These are phyloP conservation scores for Phytophthora sp. DNA, from an alignment of 352 stramenopile species.

Conservation along the genomic window DNA sequence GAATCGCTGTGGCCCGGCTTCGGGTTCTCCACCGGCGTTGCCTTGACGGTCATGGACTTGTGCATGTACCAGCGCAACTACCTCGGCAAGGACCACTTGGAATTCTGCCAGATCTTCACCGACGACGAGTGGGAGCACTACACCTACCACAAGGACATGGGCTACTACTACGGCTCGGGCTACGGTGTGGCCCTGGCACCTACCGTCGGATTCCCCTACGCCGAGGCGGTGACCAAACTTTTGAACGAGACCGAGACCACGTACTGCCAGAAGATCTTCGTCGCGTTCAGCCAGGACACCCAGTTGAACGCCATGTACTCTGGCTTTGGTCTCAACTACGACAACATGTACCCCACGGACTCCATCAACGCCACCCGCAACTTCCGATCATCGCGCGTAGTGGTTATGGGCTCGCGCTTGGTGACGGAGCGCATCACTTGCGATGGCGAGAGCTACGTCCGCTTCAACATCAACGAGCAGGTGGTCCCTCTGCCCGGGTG, in stretches of 20 bases:
- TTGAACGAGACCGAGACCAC: slow-evolving; percentile 47
- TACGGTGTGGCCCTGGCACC: slow-evolving; percentile 50
- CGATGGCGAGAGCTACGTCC: slow-evolving; percentile 42
- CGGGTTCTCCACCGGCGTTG: slow-evolving; percentile 38
- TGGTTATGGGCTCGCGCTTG: slow-evolving; percentile 52
- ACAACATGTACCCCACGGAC: slow-evolving; percentile 44
- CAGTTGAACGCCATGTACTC: slow-evolving; percentile 58
- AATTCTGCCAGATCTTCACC: slow-evolving; percentile 59
- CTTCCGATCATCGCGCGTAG: slow-evolving; percentile 49
- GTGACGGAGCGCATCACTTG: slow-evolving; percentile 59
- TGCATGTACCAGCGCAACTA: slow-evolving; percentile 67
- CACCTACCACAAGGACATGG: slow-evolving; percentile 58
- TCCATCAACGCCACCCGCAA: slow-evolving; percentile 41
- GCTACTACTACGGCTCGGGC: slow-evolving; percentile 62
- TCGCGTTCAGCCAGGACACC: slow-evolving; percentile 60
- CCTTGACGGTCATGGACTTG: slow-evolving; percentile 56
- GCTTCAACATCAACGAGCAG: slow-evolving; percentile 58
- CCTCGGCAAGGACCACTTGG: slow-evolving; percentile 39
- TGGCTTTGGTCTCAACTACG: slow-evolving; percentile 49
- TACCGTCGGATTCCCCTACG: slow-evolving; percentile 51
- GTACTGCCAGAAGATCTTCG: slow-evolving; percentile 62
- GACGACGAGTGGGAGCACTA: slow-evolving; percentile 64
- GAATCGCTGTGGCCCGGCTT: slow-evolving; percentile 49
- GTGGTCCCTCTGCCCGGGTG: slow-evolving; percentile 48
- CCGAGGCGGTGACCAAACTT: slow-evolving; percentile 46